These are phyloP conservation scores for Mycena polygramma DNA, from an alignment of 768 basidiomycete genomes.

Conservation along the genomic window DNA sequence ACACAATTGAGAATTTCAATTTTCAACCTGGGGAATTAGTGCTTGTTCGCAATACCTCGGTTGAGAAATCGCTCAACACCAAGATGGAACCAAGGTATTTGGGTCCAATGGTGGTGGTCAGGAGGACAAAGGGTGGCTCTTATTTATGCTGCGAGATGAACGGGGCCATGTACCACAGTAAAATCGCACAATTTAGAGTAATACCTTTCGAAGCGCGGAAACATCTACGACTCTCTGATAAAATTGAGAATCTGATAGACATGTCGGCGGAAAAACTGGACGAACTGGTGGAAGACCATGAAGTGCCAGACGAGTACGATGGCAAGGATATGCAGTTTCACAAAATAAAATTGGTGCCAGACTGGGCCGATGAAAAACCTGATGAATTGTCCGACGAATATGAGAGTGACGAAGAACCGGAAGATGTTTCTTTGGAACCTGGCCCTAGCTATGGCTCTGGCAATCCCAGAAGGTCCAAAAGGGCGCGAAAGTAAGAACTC, in stretches of 20 bases:
- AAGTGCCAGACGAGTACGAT: not conserved
- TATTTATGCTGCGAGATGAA: slow-evolving; percentile 10
- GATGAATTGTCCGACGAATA: no score
- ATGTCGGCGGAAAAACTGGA: slow-evolving; percentile 11
- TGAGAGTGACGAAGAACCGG: no score
- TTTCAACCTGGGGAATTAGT: slow-evolving; percentile 37
- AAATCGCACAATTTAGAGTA: slow-evolving; percentile 25
- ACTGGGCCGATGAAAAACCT: no score
- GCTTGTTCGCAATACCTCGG: not conserved
- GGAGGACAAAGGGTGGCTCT: slow-evolving; percentile 9
- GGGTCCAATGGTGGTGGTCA: slow-evolving; percentile 38
- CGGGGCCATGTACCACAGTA: slow-evolving; percentile 22
- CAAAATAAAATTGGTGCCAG: not conserved
- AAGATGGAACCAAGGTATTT: slow-evolving; percentile 27
- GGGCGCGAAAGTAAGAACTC: no score
- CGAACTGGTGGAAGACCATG: not conserved
- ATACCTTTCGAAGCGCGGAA: slow-evolving; percentile 9
- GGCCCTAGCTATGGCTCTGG: no score
- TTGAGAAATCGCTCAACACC: slow-evolving; percentile 18
- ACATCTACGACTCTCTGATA: not conserved
- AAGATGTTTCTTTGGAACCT: no score
- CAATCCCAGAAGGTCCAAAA: no score
- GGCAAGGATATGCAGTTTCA: slow-evolving; percentile 15
- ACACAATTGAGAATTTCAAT: slow-evolving; percentile 28
- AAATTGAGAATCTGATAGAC: slow-evolving; percentile 23